Evolutionary conservation across 2,329 filamentous ascomycete genomes (phyloP).

Genomic region (Diaporthe vexans): DNA sequence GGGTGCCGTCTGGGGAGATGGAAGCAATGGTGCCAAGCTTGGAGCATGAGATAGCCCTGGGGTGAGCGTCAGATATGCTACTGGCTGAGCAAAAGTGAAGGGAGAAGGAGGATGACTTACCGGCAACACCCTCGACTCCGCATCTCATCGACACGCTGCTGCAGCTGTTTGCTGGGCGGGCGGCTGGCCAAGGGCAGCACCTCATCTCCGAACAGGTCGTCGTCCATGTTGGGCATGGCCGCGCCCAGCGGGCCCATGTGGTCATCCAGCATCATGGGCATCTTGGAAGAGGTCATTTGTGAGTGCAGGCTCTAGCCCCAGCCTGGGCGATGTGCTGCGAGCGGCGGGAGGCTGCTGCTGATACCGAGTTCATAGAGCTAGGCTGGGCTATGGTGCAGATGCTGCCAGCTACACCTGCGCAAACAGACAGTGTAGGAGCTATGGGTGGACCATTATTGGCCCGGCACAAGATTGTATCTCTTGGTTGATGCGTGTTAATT

Average conservation of each 20-base stretch:
- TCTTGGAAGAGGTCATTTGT: conserved; percentile 52
- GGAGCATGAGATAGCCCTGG: conserved; percentile 88
- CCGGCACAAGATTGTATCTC: neutral
- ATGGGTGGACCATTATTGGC: conserved; percentile 1
- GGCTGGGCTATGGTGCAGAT: neutral
- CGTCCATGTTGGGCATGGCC: conserved; percentile 77
- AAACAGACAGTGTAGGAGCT: neutral
- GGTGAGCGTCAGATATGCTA: conserved; percentile 42
- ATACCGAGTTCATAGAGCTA: conserved; percentile 13
- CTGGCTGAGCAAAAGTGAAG: neutral
- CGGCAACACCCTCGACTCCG: conserved; percentile 83
- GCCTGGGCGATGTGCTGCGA: conserved; percentile 3
- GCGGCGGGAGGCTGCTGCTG: neutral
- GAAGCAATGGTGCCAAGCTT: conserved; percentile 88
- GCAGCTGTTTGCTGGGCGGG: conserved; percentile 75
- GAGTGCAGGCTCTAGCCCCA: neutral
- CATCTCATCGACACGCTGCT: conserved; percentile 82
- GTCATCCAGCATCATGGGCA: conserved; percentile 69
- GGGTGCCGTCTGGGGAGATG: conserved; percentile 79
- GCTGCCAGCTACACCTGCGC: neutral
- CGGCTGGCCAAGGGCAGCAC: conserved; percentile 57
- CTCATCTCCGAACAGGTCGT: conserved; percentile 62
- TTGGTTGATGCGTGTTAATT: neutral
- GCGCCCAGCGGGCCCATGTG: conserved; percentile 67
- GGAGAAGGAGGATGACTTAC: conserved; percentile 63